phyloP scores from a whole-genome alignment of 495 filamentous ascomycete genomes.

The Usnea hakonensis region DNA sequence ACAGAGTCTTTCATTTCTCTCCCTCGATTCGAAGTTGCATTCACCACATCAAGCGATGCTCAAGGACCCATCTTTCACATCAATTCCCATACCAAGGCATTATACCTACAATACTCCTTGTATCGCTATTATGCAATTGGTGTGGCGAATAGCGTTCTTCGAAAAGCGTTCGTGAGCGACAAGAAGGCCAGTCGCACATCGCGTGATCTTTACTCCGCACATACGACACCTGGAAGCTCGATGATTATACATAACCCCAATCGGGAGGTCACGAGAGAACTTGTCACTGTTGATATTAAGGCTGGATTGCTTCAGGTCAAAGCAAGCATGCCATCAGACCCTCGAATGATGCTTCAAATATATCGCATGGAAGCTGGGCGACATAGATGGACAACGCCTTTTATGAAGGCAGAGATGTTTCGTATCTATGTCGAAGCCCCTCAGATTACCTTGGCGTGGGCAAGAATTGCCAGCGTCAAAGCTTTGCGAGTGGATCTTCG shows the following conservation, averaged over 20 bases:
- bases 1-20: constrained; percentile 78
- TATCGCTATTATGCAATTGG: constrained; percentile 90
- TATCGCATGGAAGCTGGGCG: constrained; percentile 71
- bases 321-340: constrained; percentile 75
- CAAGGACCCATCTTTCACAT: constrained; percentile 83
- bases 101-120: constrained; percentile 83
- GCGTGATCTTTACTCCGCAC: not conserved
- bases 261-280: constrained; percentile 37
- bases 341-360: constrained; percentile 81
- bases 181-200: constrained; percentile 22
- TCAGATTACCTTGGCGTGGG: constrained; percentile 73
- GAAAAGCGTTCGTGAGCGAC: constrained; percentile 59
- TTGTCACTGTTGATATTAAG: constrained; percentile 75
- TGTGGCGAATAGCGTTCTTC: constrained; percentile 68
- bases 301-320: constrained; percentile 79
- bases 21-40: constrained; percentile 76
- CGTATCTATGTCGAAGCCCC: constrained; percentile 82
- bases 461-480: constrained; percentile 74
- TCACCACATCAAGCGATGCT: constrained; percentile 75
- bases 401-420: constrained; percentile 63
- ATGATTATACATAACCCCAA: not conserved
- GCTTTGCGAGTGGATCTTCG: constrained; percentile 71
- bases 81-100: constrained; percentile 66
- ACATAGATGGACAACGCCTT: constrained; percentile 79
- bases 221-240: not conserved